Percentiles rank a stretch among this genome's conserved stretches.
These are phyloP conservation scores for Xylariaceae sp. DNA, from an alignment of 2,329 filamentous ascomycete species.

Conservation along the genomic window DNA sequence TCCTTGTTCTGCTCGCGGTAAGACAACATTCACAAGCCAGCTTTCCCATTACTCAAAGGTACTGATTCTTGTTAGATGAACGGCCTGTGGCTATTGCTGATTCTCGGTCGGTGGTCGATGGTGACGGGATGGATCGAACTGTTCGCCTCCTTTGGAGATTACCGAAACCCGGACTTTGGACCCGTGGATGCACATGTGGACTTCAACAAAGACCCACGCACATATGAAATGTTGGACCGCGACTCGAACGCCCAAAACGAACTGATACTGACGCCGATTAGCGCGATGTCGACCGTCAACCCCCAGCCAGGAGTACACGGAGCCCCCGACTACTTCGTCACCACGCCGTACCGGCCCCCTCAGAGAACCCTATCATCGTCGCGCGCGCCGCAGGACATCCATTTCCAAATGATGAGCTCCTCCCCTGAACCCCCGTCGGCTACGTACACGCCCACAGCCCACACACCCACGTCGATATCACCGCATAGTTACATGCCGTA, in stretches of 20 bases:
- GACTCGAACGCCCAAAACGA: constrained; percentile 43
- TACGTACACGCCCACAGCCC: constrained; percentile 9
- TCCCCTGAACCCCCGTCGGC: constrained; percentile 26
- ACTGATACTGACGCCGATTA: constrained; percentile 48
- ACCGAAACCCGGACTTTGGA: constrained; percentile 72
- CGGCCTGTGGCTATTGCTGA: constrained; percentile 76
- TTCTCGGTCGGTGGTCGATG: constrained; percentile 82
- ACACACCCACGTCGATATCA: not conserved
- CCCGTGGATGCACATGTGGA: constrained; percentile 71
- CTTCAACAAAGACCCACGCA: constrained; percentile 57
- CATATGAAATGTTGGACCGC: constrained; percentile 75
- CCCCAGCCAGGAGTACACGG: constrained; percentile 24
- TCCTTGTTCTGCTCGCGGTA: constrained; percentile 76
- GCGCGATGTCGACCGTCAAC: constrained; percentile 35
- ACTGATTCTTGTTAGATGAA: constrained; percentile 53
- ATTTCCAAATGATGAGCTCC: constrained; percentile 41
- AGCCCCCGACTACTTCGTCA: constrained; percentile 49
- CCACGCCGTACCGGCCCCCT: constrained; percentile 51
- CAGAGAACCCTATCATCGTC: constrained; percentile 53
- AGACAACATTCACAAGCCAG: constrained; percentile 33
- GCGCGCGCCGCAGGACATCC: constrained; percentile 40
- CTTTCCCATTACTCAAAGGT: not conserved
- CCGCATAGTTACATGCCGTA: constrained; percentile 23
- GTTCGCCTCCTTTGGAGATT: constrained; percentile 43
- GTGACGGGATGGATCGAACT: constrained; percentile 75